phyloP scores from a whole-genome alignment of 1,284 basidiomycete genomes.

The Leucoagaricus sp. region DNA sequence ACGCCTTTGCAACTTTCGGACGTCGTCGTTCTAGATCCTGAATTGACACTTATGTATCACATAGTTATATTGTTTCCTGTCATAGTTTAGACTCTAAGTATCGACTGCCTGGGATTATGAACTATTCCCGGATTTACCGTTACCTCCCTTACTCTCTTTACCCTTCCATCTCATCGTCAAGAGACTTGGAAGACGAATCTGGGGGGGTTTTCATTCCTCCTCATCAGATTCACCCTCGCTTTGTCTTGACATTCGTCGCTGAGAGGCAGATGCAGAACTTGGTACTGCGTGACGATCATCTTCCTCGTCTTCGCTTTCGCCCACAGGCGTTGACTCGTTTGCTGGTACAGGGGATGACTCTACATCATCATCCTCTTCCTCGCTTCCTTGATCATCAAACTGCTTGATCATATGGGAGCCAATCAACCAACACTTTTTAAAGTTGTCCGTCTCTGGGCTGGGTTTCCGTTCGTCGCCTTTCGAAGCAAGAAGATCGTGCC shows the following conservation, averaged over 20 bases:
- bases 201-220: no score
- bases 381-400: constrained; percentile 74
- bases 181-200: not conserved
- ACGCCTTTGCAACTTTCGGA: no score
- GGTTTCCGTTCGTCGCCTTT: constrained; percentile 48
- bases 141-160: no score
- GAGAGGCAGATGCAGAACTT: no score
- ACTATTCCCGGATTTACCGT: no score
- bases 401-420: constrained; percentile 75
- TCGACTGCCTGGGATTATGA: no score
- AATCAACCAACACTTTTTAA: constrained; percentile 71
- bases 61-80: no score
- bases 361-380: constrained; percentile 41
- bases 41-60: not conserved
- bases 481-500: constrained; percentile 58
- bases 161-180: no score
- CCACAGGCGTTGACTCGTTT: constrained; percentile 20
- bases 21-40: no score
- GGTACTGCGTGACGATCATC: no score
- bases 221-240: no score
- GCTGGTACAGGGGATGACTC: constrained; percentile 25
- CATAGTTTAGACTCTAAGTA: no score
- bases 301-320: constrained; percentile 20
- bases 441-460: constrained; percentile 47
- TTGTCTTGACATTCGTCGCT: constrained; percentile 15